A percentile compares a stretch with the other conserved stretches of the same genome.
phyloP scores from a whole-genome alignment of 164 flowering plant species.

The Aristolochia fimbriata region DNA sequence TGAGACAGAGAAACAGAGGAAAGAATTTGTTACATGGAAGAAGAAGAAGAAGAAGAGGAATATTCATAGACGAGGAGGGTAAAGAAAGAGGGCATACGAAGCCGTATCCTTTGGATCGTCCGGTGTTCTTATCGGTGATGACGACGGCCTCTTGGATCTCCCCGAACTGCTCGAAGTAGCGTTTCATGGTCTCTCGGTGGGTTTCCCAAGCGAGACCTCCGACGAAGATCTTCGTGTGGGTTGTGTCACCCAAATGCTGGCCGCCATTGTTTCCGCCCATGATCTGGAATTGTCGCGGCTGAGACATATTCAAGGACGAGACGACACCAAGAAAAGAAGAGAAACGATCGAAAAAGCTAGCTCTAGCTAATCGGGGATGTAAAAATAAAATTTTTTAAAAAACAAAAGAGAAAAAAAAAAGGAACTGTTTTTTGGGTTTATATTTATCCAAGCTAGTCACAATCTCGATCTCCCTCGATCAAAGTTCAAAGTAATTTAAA shows the following conservation, averaged over 20 bases:
- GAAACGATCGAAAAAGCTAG: background rate
- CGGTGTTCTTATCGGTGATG: conserved; percentile 52
- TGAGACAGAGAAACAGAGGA: conserved; percentile 5
- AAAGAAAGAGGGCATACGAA: conserved; percentile 37
- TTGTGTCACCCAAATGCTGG: conserved; percentile 34
- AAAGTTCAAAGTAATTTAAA: conserved; percentile 8
- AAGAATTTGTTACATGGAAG: background rate
- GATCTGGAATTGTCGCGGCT: conserved; percentile 44
- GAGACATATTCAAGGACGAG: conserved; percentile 26
- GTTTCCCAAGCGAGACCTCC: conserved; percentile 78
- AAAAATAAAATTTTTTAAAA: too few relatives aligned
- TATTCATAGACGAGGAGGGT: background rate
- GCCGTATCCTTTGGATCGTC: conserved; percentile 66
- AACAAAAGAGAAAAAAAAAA: background rate
- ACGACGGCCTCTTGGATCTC: conserved; percentile 62
- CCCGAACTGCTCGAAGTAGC: conserved; percentile 67
- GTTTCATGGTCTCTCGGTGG: conserved; percentile 49
- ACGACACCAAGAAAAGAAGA: background rate
- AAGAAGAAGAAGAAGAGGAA: background rate
- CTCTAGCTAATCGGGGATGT: background rate
- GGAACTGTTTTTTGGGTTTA: background rate
- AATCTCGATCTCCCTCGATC: background rate
- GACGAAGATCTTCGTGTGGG: conserved; percentile 55
- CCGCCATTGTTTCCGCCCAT: conserved; percentile 33
- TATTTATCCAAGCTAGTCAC: background rate